phyloP scores from a whole-genome alignment of 495 filamentous ascomycete genomes.

The Penicillium turbatum region DNA sequence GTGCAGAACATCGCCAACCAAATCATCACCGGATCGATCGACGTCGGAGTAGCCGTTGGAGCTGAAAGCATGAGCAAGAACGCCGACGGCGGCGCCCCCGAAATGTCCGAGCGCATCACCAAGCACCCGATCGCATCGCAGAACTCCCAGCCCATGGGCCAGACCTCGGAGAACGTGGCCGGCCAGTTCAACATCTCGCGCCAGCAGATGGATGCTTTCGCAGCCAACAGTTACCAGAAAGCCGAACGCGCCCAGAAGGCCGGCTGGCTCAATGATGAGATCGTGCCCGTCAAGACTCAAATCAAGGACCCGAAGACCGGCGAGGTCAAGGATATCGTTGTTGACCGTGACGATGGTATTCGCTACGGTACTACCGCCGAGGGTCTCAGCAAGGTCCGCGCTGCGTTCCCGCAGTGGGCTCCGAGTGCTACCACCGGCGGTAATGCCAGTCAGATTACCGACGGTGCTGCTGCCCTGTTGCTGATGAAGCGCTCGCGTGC shows the following conservation, averaged over 20 bases:
- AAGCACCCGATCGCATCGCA: slow-evolving; percentile 69
- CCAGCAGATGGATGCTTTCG: slow-evolving; percentile 73
- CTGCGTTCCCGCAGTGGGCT: slow-evolving; percentile 84
- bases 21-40: slow-evolving; percentile 76
- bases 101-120: slow-evolving; percentile 70
- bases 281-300: slow-evolving; percentile 74
- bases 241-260: slow-evolving; percentile 90
- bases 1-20: slow-evolving; percentile 90
- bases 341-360: slow-evolving; percentile 85
- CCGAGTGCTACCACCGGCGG: slow-evolving; percentile 84
- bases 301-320: slow-evolving; percentile 80
- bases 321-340: slow-evolving; percentile 66
- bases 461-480: slow-evolving; percentile 84
- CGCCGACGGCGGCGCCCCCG: slow-evolving; percentile 62
- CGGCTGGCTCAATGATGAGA: slow-evolving; percentile 88
- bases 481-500: slow-evolving; percentile 91
- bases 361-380: slow-evolving; percentile 86
- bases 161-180: slow-evolving; percentile 92
- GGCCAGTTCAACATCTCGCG: slow-evolving; percentile 78
- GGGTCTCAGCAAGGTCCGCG: slow-evolving; percentile 72
- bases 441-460: slow-evolving; percentile 90
- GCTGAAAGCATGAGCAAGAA: slow-evolving; percentile 83
- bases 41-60: slow-evolving; percentile 81
- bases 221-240: slow-evolving; percentile 76
- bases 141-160: slow-evolving; percentile 90